Evolutionary conservation across 768 basidiomycete genomes (phyloP).

Genomic region (Dictyophora rubrovolvata): DNA sequence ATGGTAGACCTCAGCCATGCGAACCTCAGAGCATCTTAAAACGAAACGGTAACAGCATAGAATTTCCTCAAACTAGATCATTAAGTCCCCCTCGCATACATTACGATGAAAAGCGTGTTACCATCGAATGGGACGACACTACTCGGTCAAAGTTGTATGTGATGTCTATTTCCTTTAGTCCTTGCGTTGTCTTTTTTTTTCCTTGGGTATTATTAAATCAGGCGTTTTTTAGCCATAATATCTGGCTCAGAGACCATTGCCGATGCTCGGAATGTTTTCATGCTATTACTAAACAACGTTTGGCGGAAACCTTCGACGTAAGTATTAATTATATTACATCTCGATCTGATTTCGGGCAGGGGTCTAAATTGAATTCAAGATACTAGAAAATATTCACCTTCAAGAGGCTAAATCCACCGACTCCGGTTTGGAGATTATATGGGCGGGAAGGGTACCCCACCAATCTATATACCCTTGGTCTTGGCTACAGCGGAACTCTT

Average conservation of each 20-base stretch:
- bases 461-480: constrained; percentile 81
- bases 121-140: constrained; percentile 63
- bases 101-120: constrained; percentile 46
- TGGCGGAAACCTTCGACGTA: constrained; percentile 79
- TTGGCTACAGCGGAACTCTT: constrained; percentile 71
- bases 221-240: constrained; percentile 54
- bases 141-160: constrained; percentile 73
- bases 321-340: constrained; percentile 13
- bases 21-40: too few species aligned
- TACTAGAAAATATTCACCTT: constrained; percentile 66
- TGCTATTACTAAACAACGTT: constrained; percentile 78
- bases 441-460: constrained; percentile 43
- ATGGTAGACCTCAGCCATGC: too few species aligned
- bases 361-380: constrained; percentile 31
- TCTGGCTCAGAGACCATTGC: constrained; percentile 92
- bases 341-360: too few species aligned
- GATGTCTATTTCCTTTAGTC: too few species aligned
- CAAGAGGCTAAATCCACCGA: constrained; percentile 40
- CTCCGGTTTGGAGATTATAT: constrained; percentile 65
- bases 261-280: constrained; percentile 83
- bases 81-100: too few species aligned
- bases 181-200: neutral
- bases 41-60: neutral
- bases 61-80: constrained; percentile 2
- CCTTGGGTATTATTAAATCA: too few species aligned